Evolutionary conservation across 106 monocot genomes (phyloP).

Genomic region (Narthecium ossifragum): DNA sequence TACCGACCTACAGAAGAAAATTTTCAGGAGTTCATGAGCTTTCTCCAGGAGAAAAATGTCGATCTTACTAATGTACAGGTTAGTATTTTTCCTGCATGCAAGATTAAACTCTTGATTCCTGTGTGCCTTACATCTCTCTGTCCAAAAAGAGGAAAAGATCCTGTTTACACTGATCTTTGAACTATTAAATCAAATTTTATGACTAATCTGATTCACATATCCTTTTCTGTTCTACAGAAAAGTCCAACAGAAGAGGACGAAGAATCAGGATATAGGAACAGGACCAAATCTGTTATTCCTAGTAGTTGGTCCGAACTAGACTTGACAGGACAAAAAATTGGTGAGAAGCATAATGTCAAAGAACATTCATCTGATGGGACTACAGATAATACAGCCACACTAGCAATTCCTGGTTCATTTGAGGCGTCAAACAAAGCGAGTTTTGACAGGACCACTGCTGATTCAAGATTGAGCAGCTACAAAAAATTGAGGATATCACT

Average conservation of each 20-base stretch:
- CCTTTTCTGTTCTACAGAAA: conserved; percentile 29
- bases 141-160: too few relatives aligned
- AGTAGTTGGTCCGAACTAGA: conserved; percentile 19
- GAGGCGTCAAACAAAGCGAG: not conserved
- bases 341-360: conserved; percentile 3
- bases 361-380: not conserved
- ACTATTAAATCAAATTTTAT: not conserved
- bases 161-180: too few relatives aligned
- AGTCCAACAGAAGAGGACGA: conserved; percentile 60
- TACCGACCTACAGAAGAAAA: conserved; percentile 80
- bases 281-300: not conserved
- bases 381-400: not conserved
- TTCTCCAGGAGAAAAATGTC: conserved; percentile 59
- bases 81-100: too few relatives aligned
- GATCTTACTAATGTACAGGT: conserved; percentile 84
- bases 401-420: not conserved
- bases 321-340: not conserved
- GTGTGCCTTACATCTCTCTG: too few relatives aligned
- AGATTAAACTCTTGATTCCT: too few relatives aligned
- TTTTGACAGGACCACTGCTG: not conserved
- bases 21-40: conserved; percentile 70
- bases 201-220: not conserved
- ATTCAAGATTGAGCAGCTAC: not conserved
- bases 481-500: not conserved
- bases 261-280: conserved; percentile 11